Evolutionary conservation across 345 rosid genomes (phyloP), one percentile per base, ranked within the genome.

Genomic region (Noccaea bulbosa): DNA sequence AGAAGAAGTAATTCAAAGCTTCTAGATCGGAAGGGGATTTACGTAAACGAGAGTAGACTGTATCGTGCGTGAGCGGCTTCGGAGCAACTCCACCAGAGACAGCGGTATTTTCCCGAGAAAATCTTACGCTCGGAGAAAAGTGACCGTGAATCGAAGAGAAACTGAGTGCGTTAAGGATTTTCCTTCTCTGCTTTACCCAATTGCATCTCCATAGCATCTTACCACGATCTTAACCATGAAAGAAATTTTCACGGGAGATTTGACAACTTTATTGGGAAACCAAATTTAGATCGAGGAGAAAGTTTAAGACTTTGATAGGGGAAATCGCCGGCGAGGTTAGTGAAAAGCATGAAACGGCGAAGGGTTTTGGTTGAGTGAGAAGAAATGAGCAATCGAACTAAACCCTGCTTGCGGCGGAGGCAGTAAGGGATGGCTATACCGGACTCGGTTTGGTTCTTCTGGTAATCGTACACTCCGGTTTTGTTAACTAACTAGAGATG

Each of bases 21-120:
- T 86, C 71, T 69, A 90, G 84, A 77, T 86, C 90, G 69, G 84
- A 74, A 7, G 86, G 73, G 73, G 88, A 88, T 50, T 74, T 52
- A 65, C 78, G 20, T 15, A 88, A 41, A 20, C 81, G 32, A 33
- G 86, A 81, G 32, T 76, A 76, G 11, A 88, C 90, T 16, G 65
- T 57, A 15, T 79, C 83, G 61, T 84, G 83, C 8, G 84, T 77
- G 51, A 90, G 80, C 34, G 44, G 56, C 45, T 54, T 57, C 9
- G 5, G 57, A 61, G 53, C 39, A 60, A 30, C 37, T 62, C 37
- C 35, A 10, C 56, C 51, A 53, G 22, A n/a, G 3, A 11, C 24
- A 14, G 14, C 22, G 24, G 15, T 14, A 48, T 49, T 69, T 39
- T 63, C 47, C n/a, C n/a, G n/a, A n/a, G n/a, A n/a, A n/a, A n/a